Percentiles rank a stretch among this genome's conserved stretches.
Conservation (phyloP, 805 yeast genomes). For the Metschnikowia vanudenii region DNA sequence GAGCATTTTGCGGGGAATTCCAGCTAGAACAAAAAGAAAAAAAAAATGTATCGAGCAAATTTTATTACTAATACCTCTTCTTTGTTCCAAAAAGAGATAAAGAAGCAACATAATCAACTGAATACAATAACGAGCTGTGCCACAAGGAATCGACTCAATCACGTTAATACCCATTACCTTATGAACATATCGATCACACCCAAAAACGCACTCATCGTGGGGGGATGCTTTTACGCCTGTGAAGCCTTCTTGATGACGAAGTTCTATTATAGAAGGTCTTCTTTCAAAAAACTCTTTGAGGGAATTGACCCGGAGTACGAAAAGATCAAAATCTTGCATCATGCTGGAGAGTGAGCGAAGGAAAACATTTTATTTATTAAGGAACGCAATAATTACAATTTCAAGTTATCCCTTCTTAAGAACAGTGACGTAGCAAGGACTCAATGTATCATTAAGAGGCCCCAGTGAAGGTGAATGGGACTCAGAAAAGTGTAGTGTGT, state of each 20-base stretch:
- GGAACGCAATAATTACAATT: too few species aligned
- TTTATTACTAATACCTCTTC: neutral
- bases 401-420: too few species aligned
- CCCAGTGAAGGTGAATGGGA: too few species aligned
- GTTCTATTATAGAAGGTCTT: conserved; percentile 30
- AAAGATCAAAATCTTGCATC: conserved; percentile 26
- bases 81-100: too few species aligned
- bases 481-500: too few species aligned
- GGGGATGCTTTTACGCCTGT: conserved; percentile 33
- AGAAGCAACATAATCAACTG: too few species aligned
- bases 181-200: conserved; percentile 11
- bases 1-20: too few species aligned
- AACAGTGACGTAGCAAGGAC: too few species aligned
- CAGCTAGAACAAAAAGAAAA: neutral
- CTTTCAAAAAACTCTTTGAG: conserved; percentile 31
- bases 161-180: neutral
- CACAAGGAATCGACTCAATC: neutral
- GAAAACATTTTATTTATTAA: too few species aligned
- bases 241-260: conserved; percentile 35
- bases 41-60: neutral
- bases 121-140: neutral
- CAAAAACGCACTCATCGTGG: conserved; percentile 29
- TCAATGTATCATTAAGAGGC: too few species aligned
- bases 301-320: conserved; percentile 30
- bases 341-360: conserved; percentile 9